These are phyloP conservation scores for Aspergillus sergii DNA, from an alignment of 2,329 filamentous ascomycete species.

Conservation along the genomic window DNA sequence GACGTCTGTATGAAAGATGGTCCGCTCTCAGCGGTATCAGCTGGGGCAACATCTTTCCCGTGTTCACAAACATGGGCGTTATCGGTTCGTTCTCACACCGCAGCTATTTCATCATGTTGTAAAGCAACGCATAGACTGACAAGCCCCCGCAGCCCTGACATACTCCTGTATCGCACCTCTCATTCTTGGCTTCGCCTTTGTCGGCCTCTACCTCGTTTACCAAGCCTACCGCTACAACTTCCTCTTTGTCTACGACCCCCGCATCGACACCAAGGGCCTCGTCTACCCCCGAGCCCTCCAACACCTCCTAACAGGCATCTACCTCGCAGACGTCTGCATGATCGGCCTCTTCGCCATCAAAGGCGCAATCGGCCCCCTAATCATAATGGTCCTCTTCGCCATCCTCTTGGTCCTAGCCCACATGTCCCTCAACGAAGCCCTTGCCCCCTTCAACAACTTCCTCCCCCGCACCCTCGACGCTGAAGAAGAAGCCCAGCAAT, in stretches of 20 bases:
- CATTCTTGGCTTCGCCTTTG: slow-evolving; percentile 76
- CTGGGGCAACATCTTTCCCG: slow-evolving; percentile 82
- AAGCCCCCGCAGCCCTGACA: slow-evolving; percentile 64
- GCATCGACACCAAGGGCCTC: slow-evolving; percentile 83
- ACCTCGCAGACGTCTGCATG: slow-evolving; percentile 80
- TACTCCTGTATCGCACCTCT: slow-evolving; percentile 88
- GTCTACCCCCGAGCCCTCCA: slow-evolving; percentile 84
- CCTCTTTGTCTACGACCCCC: slow-evolving; percentile 78
- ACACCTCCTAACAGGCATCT: slow-evolving; percentile 81
- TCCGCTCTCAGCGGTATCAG: slow-evolving; percentile 71
- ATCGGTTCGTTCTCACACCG: slow-evolving; percentile 61
- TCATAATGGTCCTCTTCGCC: slow-evolving; percentile 76
- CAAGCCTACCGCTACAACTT: slow-evolving; percentile 88
- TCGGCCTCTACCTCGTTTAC: slow-evolving; percentile 80
- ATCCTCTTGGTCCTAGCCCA: slow-evolving; percentile 77
- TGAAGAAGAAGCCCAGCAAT: slow-evolving; percentile 51
- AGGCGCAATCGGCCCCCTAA: slow-evolving; percentile 63
- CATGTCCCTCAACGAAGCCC: slow-evolving; percentile 53
- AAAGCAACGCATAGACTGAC: slow-evolving; percentile 11
- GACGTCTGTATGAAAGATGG: slow-evolving; percentile 77
- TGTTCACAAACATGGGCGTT: slow-evolving; percentile 77
- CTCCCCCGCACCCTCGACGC: slow-evolving; percentile 70
- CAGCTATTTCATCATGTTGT: neutral
- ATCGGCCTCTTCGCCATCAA: slow-evolving; percentile 80
- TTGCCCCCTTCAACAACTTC: slow-evolving; percentile 58